phyloP scores from a whole-genome alignment of 2,329 filamentous ascomycete genomes.

The Cytospora piceicola region DNA sequence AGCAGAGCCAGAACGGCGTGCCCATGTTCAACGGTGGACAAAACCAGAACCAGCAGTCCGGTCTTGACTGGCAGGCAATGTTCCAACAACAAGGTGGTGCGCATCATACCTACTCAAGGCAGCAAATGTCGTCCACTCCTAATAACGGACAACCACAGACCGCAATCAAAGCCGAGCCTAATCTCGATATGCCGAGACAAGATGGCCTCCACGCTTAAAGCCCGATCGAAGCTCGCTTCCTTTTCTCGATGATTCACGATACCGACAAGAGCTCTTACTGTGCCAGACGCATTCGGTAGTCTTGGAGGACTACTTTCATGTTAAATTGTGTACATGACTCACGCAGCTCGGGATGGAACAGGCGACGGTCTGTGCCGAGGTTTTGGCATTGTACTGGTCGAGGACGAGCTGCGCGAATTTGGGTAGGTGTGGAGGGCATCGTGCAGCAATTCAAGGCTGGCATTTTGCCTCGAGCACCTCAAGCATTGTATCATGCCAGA shows the following conservation, averaged over 20 bases:
- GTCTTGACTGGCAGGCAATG: slow-evolving; percentile 78
- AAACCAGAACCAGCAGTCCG: slow-evolving; percentile 63
- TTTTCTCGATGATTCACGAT: slow-evolving; percentile 58
- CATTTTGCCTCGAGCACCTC: slow-evolving; percentile 27
- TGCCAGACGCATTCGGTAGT: slow-evolving; percentile 71
- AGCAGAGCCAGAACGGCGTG: slow-evolving; percentile 65
- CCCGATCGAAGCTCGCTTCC: slow-evolving; percentile 47
- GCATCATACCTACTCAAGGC: slow-evolving; percentile 58
- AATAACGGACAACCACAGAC: slow-evolving; percentile 72
- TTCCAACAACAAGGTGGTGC: slow-evolving; percentile 67
- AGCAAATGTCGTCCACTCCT: slow-evolving; percentile 64
- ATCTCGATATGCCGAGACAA: slow-evolving; percentile 54
- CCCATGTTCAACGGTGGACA: slow-evolving; percentile 62
- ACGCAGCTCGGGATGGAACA: not conserved
- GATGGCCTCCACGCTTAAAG: slow-evolving; percentile 50
- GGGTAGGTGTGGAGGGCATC: not conserved
- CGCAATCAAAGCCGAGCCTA: slow-evolving; percentile 70
- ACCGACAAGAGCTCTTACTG: slow-evolving; percentile 61
- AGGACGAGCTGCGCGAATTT: slow-evolving; percentile 55
- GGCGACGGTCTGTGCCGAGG: slow-evolving; percentile 64
- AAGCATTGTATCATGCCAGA: slow-evolving; percentile 63
- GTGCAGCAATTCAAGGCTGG: not conserved
- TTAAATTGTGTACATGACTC: slow-evolving; percentile 47
- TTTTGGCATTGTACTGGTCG: slow-evolving; percentile 65
- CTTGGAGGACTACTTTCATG: slow-evolving; percentile 72